Base-by-base conservation (phyloP, 75 land plant species). In the Cupressus sempervirens region DNA sequence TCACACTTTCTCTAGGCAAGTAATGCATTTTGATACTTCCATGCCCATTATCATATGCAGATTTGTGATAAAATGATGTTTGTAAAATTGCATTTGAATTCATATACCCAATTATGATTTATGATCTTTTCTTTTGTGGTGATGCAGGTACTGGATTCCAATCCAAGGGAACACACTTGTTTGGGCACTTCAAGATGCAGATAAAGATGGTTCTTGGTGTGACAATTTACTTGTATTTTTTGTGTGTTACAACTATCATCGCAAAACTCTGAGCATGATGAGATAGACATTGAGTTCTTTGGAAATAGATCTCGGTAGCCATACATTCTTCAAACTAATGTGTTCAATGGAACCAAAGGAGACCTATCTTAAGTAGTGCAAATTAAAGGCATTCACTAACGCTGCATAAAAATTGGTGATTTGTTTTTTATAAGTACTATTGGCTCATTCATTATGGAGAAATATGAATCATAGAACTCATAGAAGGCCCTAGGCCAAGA, bases 211-310 rank as follows among this genome's bases (percentile, higher is more conserved):
- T 91, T 36, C 87, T 88, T 1, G 93, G 94, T 4, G 94, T 23
- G 7, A 58, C 65, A 58, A 23, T 20, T 58, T 0, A 58, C 20
- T 58, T 23, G 65, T 58, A n/a, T 18, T 20, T 7, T 58, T 58
- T n/a, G 65, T 70, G 74, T 30, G 26, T 54, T 91, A 36, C 88
- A 94, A 92, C 87, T 94, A 0, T 94, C 96, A 6, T 94, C 96
- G 26, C 89, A 90, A 76, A 89, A 85, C 88, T 76, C 89, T 3
- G 89, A 93, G 83, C 96, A 94, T 56, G 94, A 94, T 86, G 94
- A 94, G 88, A 90, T 94, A 73, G 96, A 94, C 38, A 91, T 94
- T 84, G 94, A 94, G 90, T 93, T 93, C 86, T 76, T 94, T 84
- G 96, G 96, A 7, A 94, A 93, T 87, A 87, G 90, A n/a, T n/a